A percentile compares a stretch with the other conserved stretches of the same genome.
These are phyloP conservation scores for Arthroderma sp. DNA, from an alignment of 2,329 filamentous ascomycete species.

Conservation along the genomic window DNA sequence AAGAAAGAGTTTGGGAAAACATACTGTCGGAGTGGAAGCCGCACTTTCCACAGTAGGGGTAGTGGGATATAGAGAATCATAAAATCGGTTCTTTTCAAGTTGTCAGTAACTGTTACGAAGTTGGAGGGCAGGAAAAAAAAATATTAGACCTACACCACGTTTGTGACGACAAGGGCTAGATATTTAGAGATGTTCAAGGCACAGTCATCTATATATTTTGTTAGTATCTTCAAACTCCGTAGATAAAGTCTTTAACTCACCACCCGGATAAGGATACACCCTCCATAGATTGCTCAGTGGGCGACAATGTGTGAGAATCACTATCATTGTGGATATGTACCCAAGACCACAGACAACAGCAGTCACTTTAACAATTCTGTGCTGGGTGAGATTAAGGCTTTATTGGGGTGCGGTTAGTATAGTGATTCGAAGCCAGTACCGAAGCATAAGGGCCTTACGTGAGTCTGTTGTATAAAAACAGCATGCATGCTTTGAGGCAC, in stretches of 20 bases:
- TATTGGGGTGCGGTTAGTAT: neutral
- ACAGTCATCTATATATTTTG: slow-evolving; percentile 18
- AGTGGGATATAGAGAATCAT: slow-evolving; percentile 29
- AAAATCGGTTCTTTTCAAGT: slow-evolving; percentile 24
- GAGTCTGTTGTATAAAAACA: slow-evolving; percentile 33
- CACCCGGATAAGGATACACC: slow-evolving; percentile 29
- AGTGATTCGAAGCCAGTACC: neutral
- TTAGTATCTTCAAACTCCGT: neutral
- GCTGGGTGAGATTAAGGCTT: slow-evolving; percentile 25
- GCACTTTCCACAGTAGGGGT: slow-evolving; percentile 29
- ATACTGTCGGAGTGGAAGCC: slow-evolving; percentile 22
- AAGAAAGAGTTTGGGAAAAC: neutral
- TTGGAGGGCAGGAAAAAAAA: no score
- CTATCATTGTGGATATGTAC: slow-evolving; percentile 22
- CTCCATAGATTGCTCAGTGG: slow-evolving; percentile 30
- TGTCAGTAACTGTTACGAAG: neutral
- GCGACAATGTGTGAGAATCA: slow-evolving; percentile 25
- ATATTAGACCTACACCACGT: slow-evolving; percentile 20
- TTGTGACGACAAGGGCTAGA: slow-evolving; percentile 24
- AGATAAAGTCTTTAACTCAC: slow-evolving; percentile 12
- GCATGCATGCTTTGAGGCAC: slow-evolving; percentile 30
- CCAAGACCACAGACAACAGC: slow-evolving; percentile 18
- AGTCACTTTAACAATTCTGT: slow-evolving; percentile 26
- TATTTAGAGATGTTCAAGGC: slow-evolving; percentile 27
- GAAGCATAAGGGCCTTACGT: slow-evolving; percentile 20